Conservation (phyloP, 352 stramenopile genomes). For the Phytophthora brassicae region DNA sequence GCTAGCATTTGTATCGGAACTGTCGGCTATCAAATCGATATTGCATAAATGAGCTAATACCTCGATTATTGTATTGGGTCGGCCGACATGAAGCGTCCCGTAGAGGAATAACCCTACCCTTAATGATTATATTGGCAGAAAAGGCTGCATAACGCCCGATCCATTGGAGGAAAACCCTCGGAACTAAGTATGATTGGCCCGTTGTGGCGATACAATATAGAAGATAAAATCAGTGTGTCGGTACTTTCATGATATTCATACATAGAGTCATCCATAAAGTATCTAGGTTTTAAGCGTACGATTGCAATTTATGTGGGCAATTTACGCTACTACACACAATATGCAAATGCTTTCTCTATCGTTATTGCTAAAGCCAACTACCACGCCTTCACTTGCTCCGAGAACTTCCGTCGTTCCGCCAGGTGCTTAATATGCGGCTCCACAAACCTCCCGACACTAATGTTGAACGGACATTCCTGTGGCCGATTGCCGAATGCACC, state of each 20-base stretch:
- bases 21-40: not conserved
- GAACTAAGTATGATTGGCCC: not conserved
- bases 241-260: not conserved
- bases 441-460: slow-evolving; percentile 33
- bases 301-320: no score
- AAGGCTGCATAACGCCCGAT: not conserved
- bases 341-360: no score
- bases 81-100: not conserved
- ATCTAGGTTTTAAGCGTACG: no score
- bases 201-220: not conserved
- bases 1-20: not conserved
- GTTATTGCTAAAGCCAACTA: slow-evolving; percentile 2
- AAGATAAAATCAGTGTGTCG: not conserved
- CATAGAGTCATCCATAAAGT: no score
- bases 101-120: not conserved
- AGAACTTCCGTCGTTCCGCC: slow-evolving; percentile 36
- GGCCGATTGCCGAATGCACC: slow-evolving; percentile 37
- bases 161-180: no score
- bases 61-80: not conserved
- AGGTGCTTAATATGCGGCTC: slow-evolving; percentile 34
- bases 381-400: slow-evolving; percentile 33
- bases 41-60: not conserved
- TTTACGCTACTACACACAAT: no score
- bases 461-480: slow-evolving; percentile 49
- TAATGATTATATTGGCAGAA: not conserved